Base-by-base conservation (phyloP, 345 rosid species). In the Geranium brycei region DNA sequence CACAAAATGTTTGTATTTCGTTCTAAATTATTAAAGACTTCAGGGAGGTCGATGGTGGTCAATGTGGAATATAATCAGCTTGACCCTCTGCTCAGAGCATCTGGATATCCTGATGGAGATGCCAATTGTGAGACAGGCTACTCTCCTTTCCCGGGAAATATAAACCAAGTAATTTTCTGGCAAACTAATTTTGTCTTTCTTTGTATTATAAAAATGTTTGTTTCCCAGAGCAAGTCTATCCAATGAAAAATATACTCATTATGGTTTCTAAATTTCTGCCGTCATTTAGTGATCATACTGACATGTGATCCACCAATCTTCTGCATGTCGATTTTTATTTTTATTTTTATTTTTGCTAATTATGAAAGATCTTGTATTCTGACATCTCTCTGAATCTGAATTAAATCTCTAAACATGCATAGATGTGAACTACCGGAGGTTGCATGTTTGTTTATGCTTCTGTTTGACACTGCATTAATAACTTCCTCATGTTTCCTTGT, bases 21-120 rank as follows among this genome's bases (percentile, higher is more conserved):
- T 55, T 55, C 40, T 1, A 14, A 17, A 57, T 51, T 64, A 56
- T 60, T 63, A 67, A 57, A 61, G 65, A 75, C 61, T 73, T 63
- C 82, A 93, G 99, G 99, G 59, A 77, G 97, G 75, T 78, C 96
- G 0, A 88, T 90, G 97, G 97, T 93, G 72, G 88, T 90, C 70
- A 93, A 93, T 67, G 99, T 93, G 71, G 99, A 93, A 66, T 90
- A 90, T 82, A 93, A 93, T 80, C 99, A 93, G 69, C 91, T 93
- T 69, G 99, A 93, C 72, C 99, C 99, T 53, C 79, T 93, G 70
- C 97, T 93, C 59, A 83, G 97, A 77, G 91, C 99, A 63, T 71
- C 85, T 63, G 91, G 89, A 60, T 71, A 79, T 76, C 91, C 86
- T 32, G 91, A 93, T 72, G 99, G 99, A 31, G 99, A 93, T 79